Percentiles rank a stretch among this genome's conserved stretches.
Conservation (phyloP, 139 green algal species). For the Chlamydomonas sphaeroides region DNA sequence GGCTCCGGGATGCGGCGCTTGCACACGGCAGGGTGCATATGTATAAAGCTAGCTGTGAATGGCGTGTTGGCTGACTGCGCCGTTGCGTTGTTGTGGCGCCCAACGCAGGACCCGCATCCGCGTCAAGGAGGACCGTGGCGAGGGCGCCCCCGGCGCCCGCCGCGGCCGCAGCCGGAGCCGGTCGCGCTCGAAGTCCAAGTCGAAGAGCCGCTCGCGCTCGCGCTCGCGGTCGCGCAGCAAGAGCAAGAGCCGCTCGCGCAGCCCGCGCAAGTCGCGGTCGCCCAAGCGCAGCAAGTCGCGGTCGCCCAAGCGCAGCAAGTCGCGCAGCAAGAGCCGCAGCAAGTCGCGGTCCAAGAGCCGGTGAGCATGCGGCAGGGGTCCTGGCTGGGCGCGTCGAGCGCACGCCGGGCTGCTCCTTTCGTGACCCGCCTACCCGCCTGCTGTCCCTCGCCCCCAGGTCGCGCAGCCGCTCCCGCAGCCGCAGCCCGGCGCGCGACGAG, state of each 20-base stretch:
- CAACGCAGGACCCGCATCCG: constrained; percentile 44
- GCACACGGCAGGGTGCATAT: too few species aligned
- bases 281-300: not conserved
- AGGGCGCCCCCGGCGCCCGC: not conserved
- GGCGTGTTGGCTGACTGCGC: too few species aligned
- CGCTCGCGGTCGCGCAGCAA: constrained; percentile 25
- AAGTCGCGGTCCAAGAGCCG: not conserved
- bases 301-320: not conserved
- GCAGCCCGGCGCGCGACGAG: constrained; percentile 22
- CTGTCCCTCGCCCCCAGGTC: not conserved
- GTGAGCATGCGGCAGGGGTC: too few species aligned
- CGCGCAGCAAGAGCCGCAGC: constrained; percentile 18
- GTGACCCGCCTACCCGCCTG: too few species aligned
- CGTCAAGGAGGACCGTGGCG: constrained; percentile 51
- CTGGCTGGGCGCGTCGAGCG: too few species aligned
- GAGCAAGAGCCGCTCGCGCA: not conserved
- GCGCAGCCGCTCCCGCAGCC: constrained; percentile 29
- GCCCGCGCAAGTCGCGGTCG: constrained; percentile 8
- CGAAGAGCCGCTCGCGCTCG: constrained; percentile 31
- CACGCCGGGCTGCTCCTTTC: too few species aligned
- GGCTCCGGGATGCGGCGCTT: too few species aligned
- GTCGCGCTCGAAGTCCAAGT: constrained; percentile 17
- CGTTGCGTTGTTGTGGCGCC: too few species aligned
- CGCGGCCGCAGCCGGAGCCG: constrained; percentile 25
- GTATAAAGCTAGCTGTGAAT: too few species aligned